These are phyloP conservation scores for Blastobotrys mokoenaii DNA, from an alignment of 805 yeast species.

Conservation along the genomic window DNA sequence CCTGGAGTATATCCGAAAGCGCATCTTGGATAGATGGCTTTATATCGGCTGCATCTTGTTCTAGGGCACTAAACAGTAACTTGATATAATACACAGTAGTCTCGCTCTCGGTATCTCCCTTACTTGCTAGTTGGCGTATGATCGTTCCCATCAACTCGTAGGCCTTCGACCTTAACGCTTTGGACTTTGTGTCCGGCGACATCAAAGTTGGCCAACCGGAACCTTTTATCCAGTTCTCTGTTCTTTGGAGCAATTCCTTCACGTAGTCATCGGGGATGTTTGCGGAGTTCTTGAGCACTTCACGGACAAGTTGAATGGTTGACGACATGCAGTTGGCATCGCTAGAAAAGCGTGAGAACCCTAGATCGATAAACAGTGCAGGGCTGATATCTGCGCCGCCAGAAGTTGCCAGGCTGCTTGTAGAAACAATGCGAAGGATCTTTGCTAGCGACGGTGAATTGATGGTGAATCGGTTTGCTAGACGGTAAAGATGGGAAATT, in stretches of 20 bases:
- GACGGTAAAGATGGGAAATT: slow-evolving; percentile 35
- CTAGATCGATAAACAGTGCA: slow-evolving; percentile 31
- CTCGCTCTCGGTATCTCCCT: slow-evolving; percentile 31
- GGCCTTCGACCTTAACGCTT: slow-evolving; percentile 31
- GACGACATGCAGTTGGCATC: too few species aligned
- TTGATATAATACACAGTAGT: slow-evolving; percentile 20
- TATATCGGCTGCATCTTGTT: slow-evolving; percentile 53
- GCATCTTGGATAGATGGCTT: slow-evolving; percentile 65
- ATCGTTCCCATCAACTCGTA: slow-evolving; percentile 76
- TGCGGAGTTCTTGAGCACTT: slow-evolving; percentile 35
- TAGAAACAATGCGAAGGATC: slow-evolving; percentile 41
- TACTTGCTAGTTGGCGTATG: slow-evolving; percentile 37
- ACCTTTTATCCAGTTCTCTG: slow-evolving; percentile 19
- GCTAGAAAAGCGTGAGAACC: too few species aligned
- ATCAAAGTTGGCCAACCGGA: slow-evolving; percentile 28
- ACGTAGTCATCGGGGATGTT: slow-evolving; percentile 10
- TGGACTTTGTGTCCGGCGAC: slow-evolving; percentile 5
- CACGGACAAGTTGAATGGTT: slow-evolving; percentile 50
- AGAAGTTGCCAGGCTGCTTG: slow-evolving; percentile 29
- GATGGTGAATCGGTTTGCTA: slow-evolving; percentile 34
- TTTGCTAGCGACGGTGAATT: slow-evolving; percentile 41
- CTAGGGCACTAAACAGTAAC: slow-evolving; percentile 54
- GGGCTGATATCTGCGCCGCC: slow-evolving; percentile 20
- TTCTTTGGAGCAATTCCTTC: slow-evolving; percentile 7
- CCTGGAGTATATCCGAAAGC: slow-evolving; percentile 48